Conservation (phyloP, 768 basidiomycete species). For the Agrocybe pediades region DNA sequence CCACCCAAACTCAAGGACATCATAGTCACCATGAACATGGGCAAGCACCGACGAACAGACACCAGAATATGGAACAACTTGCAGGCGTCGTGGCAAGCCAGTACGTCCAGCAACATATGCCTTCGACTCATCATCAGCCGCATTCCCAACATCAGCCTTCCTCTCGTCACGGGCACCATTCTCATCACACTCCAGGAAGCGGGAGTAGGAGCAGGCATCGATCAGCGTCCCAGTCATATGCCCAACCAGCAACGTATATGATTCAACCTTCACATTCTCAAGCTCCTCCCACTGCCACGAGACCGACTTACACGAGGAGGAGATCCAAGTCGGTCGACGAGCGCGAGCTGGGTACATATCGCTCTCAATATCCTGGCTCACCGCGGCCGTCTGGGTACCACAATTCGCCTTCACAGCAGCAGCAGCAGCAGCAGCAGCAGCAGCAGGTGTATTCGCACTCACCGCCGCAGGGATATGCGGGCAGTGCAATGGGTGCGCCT, state of each 20-base stretch:
- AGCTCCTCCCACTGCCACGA: neutral
- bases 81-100: neutral
- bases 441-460: no score
- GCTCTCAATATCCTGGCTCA: no score
- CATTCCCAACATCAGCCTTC: neutral
- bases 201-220: no score
- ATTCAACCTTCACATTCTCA: no score
- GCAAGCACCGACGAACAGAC: neutral
- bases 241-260: no score
- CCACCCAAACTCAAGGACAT: no score
- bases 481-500: no score
- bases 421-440: no score
- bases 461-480: no score
- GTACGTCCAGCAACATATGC: neutral
- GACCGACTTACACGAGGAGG: neutral
- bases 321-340: neutral
- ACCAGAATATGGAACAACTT: neutral
- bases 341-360: neutral
- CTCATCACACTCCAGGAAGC: neutral
- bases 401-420: neutral
- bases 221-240: no score
- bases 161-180: neutral
- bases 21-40: no score
- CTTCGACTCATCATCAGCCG: neutral
- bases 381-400: no score